Base-by-base conservation (phyloP, 202 grass and related monocot genomes). In the Panicum hallii region DNA sequence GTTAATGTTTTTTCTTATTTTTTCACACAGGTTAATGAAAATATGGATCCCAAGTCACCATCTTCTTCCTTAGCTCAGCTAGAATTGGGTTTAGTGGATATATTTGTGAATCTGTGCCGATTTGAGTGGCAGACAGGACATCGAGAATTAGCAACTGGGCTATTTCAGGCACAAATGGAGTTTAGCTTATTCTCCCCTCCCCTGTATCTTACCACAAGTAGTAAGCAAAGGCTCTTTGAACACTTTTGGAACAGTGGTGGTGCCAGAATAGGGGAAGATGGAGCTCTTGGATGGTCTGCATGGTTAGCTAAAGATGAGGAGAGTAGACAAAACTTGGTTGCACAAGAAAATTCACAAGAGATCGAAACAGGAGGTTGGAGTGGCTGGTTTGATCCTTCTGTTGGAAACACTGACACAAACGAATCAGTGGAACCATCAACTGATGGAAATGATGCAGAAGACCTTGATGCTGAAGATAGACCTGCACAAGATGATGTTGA, bases 161-260 rank as follows among this genome's bases (percentile, higher is more conserved):
- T 98, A 85, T 95, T 98, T 90, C 96, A 98, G 90, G 91, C 96
- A 77, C 87, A 94, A 85, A 84, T 95, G n/a, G 96, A 98, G 53
- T 98, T 90, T 82, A 95, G 88, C 80, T 87, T 98, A 82, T 98
- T 95, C 55, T 84, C 80, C 41, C 96, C 96, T 87, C 83, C 91
- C 49, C 86, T 98, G 47, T 43, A 77, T 79, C 88, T 98, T 74
- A 92, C 89, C 28, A 78, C 86, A 82, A 83, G 74, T 71, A 95
- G 93, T 85, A 95, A 98, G 81, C 91, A 94, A 81, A 98, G 96
- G 45, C 89, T 95, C 55, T 98, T 98, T 92, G 96, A 95, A 78
- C 93, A 98, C 84, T 95, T 95, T 66, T 98, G 96, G 96, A 98
- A 95, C 76, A 95, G 88, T 90, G 86, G 80, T 70, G 89, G 84